phyloP scores from a whole-genome alignment of 768 basidiomycete species.

The Chlorophyllum brunneum region DNA sequence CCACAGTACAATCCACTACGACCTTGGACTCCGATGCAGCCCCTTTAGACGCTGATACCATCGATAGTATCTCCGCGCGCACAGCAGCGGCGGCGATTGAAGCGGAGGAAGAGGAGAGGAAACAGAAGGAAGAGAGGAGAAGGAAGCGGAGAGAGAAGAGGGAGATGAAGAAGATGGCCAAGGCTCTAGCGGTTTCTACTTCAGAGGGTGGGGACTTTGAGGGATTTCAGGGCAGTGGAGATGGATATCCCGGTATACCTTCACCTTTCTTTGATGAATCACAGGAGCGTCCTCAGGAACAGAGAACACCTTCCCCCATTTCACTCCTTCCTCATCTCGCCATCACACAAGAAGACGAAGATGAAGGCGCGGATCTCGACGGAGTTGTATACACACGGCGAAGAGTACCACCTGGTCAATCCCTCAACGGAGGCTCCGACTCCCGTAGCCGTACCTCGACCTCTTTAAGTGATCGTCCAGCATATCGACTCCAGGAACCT shows the following conservation, averaged over 20 bases:
- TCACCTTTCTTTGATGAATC: neutral
- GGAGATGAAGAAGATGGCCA: slow-evolving; percentile 14
- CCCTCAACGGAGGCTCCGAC: slow-evolving; percentile 43
- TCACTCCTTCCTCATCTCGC: slow-evolving; percentile 11
- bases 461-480: slow-evolving; percentile 28
- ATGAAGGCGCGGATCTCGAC: slow-evolving; percentile 56
- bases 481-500: neutral
- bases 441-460: slow-evolving; percentile 60
- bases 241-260: slow-evolving; percentile 10
- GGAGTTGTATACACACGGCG: slow-evolving; percentile 49
- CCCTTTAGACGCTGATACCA: slow-evolving; percentile 53
- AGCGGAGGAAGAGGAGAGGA: slow-evolving; percentile 36
- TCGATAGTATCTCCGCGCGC: slow-evolving; percentile 46
- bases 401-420: slow-evolving; percentile 19
- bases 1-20: slow-evolving; percentile 17
- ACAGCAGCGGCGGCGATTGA: slow-evolving; percentile 27
- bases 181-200: slow-evolving; percentile 25
- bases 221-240: slow-evolving; percentile 59
- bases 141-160: slow-evolving; percentile 41
- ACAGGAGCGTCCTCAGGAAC: neutral
- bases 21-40: slow-evolving; percentile 73
- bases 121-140: slow-evolving; percentile 44
- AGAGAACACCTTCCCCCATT: slow-evolving; percentile 1
- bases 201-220: slow-evolving; percentile 46
- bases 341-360: slow-evolving; percentile 33